Base-by-base conservation (phyloP, 345 rosid species). In the Eucalyptus viminalis region DNA sequence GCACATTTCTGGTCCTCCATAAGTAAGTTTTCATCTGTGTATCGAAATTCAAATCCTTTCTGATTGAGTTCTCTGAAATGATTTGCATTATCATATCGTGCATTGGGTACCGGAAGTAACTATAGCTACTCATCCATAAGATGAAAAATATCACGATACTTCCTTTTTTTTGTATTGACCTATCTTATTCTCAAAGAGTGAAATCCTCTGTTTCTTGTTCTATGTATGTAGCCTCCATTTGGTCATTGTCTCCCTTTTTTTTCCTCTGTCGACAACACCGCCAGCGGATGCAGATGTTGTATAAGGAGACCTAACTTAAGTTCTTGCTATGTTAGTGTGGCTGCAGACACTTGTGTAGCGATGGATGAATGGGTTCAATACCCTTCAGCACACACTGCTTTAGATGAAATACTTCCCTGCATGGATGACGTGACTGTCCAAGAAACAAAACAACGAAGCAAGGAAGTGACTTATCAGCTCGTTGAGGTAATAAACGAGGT, bases 271-370 rank as follows among this genome's bases (percentile, higher is more conserved):
- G 15, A 53, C 56, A 49, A 29, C 4, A 17, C 3, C 37, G 16
- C 65, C 44, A 50, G 62, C 3, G 1, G 53, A 86, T 34, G 54
- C 15, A 86, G 67, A 86, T 49, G 87, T 56, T 86, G 87, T 44
- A 31, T 45, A 62, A 40, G 31, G 22, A 27, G 67, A 72, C 87
- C 88, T 88, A 9, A 76, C 17, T 49, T 76, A 53, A 40, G 53
- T 45, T 45, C n/a, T 3, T 87, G 58, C 4, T 49, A 87, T 53
- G 65, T 89, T 86, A 98, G 99, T 91, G 99, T 93, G 90, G 93
- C 99, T 22, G 95, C 91, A 90, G 99, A 98, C 89, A 95, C 98
- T 27, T 98, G 99, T 89, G 95, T 93, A 31, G 99, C 99, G 7
- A 95, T 97, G 96, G 91, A 93, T 54, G 95, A 97, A 90, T 98